Percentiles rank a stretch among this genome's conserved stretches.
Evolutionary conservation across 495 filamentous ascomycete genomes (phyloP).

Genomic region (Ascobolus immersus): DNA sequence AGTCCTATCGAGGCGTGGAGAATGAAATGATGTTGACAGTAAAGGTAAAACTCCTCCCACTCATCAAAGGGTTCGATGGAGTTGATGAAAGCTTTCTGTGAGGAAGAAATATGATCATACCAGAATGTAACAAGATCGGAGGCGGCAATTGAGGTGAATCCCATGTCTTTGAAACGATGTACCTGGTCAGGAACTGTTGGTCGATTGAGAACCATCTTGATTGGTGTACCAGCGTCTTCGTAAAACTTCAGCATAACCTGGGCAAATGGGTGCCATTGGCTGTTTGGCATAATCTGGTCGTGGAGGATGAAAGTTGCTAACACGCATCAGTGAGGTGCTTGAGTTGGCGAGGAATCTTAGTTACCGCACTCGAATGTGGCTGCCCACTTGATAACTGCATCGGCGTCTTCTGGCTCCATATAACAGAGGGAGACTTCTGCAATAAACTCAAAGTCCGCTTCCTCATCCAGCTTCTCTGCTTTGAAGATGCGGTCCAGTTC

Average conservation of each 20-base stretch:
- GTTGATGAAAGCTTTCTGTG: conserved; percentile 33
- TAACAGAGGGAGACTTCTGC: conserved; percentile 83
- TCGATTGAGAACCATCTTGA: conserved; percentile 47
- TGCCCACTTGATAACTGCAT: conserved; percentile 48
- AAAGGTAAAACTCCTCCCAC: conserved; percentile 85
- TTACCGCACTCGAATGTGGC: conserved; percentile 36
- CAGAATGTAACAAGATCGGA: conserved; percentile 55
- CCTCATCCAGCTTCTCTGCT: conserved; percentile 26
- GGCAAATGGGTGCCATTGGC: conserved; percentile 57
- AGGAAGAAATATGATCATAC: conserved; percentile 33
- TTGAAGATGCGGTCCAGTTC: conserved; percentile 31
- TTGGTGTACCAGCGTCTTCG: conserved; percentile 47
- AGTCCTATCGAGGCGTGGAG: conserved; percentile 37
- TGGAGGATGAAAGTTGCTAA: conserved; percentile 48
- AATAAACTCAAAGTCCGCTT: conserved; percentile 38
- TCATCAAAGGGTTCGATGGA: conserved; percentile 67
- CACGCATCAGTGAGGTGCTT: conserved; percentile 6
- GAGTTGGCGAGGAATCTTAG: conserved; percentile 2
- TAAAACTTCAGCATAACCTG: conserved; percentile 72
- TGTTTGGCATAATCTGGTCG: conserved; percentile 64
- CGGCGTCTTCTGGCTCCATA: conserved; percentile 53
- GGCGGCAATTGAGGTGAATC: conserved; percentile 37
- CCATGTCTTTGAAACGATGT: conserved; percentile 34
- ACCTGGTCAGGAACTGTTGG: conserved; percentile 36
- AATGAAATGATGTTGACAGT: conserved; percentile 65